A percentile compares a stretch with the other conserved stretches of the same genome.
Evolutionary conservation across 2,329 filamentous ascomycete species (phyloP).

Genomic region (Fusarium sp.): DNA sequence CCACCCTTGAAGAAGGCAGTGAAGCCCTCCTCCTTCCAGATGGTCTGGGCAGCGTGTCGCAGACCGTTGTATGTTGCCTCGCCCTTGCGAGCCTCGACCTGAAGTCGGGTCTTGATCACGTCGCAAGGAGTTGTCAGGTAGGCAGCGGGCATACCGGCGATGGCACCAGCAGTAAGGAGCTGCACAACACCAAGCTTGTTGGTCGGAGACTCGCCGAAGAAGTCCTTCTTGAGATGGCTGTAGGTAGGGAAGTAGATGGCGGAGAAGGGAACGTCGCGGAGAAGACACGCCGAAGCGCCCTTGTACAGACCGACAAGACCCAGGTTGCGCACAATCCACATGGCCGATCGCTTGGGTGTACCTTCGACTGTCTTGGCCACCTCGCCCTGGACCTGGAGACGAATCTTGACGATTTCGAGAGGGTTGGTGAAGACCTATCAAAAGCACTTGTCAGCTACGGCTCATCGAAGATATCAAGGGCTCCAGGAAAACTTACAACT

Average conservation of each 20-base stretch:
- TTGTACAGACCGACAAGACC: conserved; percentile 96
- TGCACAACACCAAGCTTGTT: conserved; percentile 92
- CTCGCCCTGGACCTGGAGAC: conserved; percentile 96
- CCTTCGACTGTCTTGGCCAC: conserved; percentile 86
- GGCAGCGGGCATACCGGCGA: conserved; percentile 88
- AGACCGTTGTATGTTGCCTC: conserved; percentile 88
- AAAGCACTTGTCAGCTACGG: conserved; percentile 7
- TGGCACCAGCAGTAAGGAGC: conserved; percentile 92
- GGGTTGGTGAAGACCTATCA: conserved; percentile 92
- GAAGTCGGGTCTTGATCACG: conserved; percentile 98
- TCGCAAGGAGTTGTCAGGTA: conserved; percentile 98
- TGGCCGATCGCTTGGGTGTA: conserved; percentile 86
- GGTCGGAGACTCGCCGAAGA: conserved; percentile 87
- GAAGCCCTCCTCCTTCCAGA: conserved; percentile 92
- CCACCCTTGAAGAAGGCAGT: conserved; percentile 98
- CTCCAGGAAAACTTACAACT: conserved; percentile 75
- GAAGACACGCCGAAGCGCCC: conserved; percentile 90
- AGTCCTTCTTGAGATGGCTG: conserved; percentile 89
- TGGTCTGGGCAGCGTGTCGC: conserved; percentile 83
- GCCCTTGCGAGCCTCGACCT: conserved; percentile 96
- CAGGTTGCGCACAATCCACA: conserved; percentile 97
- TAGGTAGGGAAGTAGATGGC: conserved; percentile 99
- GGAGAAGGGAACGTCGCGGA: conserved; percentile 97
- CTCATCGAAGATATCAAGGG: not conserved
- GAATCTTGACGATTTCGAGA: conserved; percentile 98